phyloP scores from a whole-genome alignment of 23 red algal species.

The Pyropia yezoensis region DNA sequence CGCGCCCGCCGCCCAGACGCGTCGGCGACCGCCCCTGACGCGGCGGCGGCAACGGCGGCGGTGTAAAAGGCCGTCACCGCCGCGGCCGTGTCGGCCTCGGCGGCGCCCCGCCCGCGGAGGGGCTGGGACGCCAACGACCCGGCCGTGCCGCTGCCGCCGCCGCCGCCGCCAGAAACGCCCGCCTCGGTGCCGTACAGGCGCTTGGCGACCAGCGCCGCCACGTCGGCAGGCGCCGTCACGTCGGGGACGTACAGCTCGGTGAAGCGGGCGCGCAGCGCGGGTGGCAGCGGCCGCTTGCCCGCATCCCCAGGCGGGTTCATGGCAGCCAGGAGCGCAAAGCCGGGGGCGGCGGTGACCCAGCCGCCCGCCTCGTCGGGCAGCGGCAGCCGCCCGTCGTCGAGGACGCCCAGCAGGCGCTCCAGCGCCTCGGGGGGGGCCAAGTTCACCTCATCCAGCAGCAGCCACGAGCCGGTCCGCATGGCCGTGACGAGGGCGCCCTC shows the following conservation, averaged over 20 bases:
- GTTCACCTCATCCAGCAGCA: conserved; percentile 96
- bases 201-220: conserved; percentile 23
- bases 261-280: conserved; percentile 54
- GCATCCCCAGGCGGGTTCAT: conserved; percentile 93
- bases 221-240: conserved; percentile 25
- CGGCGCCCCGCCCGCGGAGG: background rate
- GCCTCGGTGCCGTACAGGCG: conserved; percentile 10
- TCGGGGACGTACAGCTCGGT: conserved; percentile 73
- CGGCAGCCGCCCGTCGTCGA: conserved; percentile 54
- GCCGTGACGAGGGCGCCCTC: conserved; percentile 70
- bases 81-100: conserved; percentile 27
- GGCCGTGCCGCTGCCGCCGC: background rate
- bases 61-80: conserved; percentile 62
- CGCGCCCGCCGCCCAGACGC: conserved; percentile 31
- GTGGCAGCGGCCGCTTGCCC: conserved; percentile 60
- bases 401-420: conserved; percentile 65
- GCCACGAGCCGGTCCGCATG: conserved; percentile 76
- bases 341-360: conserved; percentile 21
- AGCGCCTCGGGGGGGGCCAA: conserved; percentile 83
- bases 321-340: conserved; percentile 76
- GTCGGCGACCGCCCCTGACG: conserved; percentile 26
- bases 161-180: background rate
- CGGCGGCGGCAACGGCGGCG: conserved; percentile 11
- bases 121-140: background rate
- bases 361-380: conserved; percentile 35